Base-by-base conservation (phyloP, 176 grass and related monocot genomes). In the Oryza rufipogon region DNA sequence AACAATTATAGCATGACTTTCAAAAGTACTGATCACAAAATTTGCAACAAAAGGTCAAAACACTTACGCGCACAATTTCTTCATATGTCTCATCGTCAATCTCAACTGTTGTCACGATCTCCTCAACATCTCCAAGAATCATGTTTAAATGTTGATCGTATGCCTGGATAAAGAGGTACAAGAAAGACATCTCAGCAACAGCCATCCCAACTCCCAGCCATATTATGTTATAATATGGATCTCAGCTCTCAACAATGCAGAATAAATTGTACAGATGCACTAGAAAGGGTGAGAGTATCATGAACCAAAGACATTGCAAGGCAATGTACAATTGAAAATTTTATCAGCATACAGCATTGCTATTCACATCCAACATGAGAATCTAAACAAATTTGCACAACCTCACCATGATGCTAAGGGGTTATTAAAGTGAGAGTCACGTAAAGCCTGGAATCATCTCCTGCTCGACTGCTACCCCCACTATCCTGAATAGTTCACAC, bases 91-190 rank as follows among this genome's bases (percentile, higher is more conserved):
- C 97, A 81, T 99, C 97, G 38, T 96, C 97, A 11, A 99, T 96
- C 82, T 99, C 93, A 74, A 96, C 90, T 51, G 81, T 96, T 81
- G 93, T 96, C 69, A 99, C 90, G 17, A 94, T 85, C 91, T 99
- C 93, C 87, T 99, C 97, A 17, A 99, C 97, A 85, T 99, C 97
- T 77, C 97, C 97, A 81, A 99, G 91, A 58, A 99, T 99, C 97
- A 99, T 99, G 87, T 99, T 99, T 30, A 99, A 89, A 74, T 96
- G 97, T 56, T 99, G 97, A 89, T 99, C 97, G 39, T 99, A 99
- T 6, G 97, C 97, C 97, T 99, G 76, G 17, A 83, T 73, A 88
- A 79, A 63, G 69, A 44, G 3, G n/a, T 5, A 49, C 20, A 49
- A 3, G 19, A 25, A 67, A 54, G 9, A 73, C 54, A 78, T 7